Evolutionary conservation across 495 filamentous ascomycete genomes (phyloP), one percentile per base, ranked within the genome.

Genomic region (Penicillium ochrochloron): DNA sequence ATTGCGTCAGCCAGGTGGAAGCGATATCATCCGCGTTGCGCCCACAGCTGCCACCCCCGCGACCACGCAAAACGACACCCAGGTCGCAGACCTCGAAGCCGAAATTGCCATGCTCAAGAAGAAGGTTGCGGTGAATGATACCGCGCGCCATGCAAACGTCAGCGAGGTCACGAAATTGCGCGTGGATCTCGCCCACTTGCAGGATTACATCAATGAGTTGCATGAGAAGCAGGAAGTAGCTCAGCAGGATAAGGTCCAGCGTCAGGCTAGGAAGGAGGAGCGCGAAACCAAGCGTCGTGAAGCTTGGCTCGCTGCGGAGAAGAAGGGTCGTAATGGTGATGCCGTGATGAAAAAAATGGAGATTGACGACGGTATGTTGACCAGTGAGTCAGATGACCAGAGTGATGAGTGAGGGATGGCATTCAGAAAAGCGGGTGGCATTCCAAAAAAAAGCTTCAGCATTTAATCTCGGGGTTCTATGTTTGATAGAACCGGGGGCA

Each of bases 231-330:
- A 80, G 64, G 76, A 75, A 57, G 69, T 69, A 19, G 67, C 74
- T 25, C 75, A 78, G 46, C 69, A 61, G 39, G 73, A 78, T 41
- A 79, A 75, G 61, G 63, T 76, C 42, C 63, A 68, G 48, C 74
- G 75, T 4, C 75, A 75, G 65, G 79, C 78, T 57, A 76, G 73
- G 63, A 81, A 79, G 58, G 78, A 81, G 57, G 77, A 75, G 34
- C 78, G 72, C 23, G 78, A 78, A 52, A 66, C 68, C 6, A 74
- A 74, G 39, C 71, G 69, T 39, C 74, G 80, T 42, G 73, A 81
- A 66, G 79, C 77, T 19, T 82, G 79, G 79, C 77, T 82, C 57
- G 77, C 78, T 17, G 79, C 77, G 8, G 80, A 81, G 66, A 81
- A 80, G 60, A 78, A 77, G 61, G 80, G 80, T 12, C 72, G 71